Evolutionary conservation across 1,139 yeast species (phyloP), one percentile per base, ranked within the genome.

Genomic region (Casaregolazyma lundiana): DNA sequence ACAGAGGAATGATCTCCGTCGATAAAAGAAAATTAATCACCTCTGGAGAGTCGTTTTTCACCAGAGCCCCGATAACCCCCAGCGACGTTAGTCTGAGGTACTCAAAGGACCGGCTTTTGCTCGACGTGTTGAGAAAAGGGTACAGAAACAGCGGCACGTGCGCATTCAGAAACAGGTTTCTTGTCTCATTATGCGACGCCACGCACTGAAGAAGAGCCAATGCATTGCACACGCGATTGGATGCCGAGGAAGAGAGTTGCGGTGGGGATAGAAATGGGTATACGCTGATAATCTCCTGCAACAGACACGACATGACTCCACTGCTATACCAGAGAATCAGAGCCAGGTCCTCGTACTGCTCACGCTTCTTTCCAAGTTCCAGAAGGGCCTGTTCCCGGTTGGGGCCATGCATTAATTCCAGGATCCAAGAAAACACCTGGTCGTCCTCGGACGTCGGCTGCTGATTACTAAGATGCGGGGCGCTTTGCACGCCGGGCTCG

Each of bases 1-100:
- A 92, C 50, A 92, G 70, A 5, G 98, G 98, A 35, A 92, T 95
- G 55, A 92, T 92, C 63, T 92, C 98, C 0, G 98, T 90, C 9
- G 96, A 83, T 41, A 92, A 73, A 59, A 92, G 70, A 62, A 92
- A 92, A 53, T 85, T 84, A 52, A 92, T 90, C 44, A 92, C 98
- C 58, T 92, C 97, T 9, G 96, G 89, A 2, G 96, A 86, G 62
- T 92, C 98, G 64, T 90, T 90, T 60, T 92, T 92, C 22, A 92
- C 98, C 50, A 92, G 71, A 0, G 98, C 98, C 15, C 98, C 98
- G 64, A 92, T 87, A 4, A 92, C 97, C 32, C 98, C 98, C 51
- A 92, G 76, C 49, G 96, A 85, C 1, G 98, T 92, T 52, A 92
- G 74, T 54, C 98, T 75, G 58, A 92, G 74, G 64, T 92, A 92